Percentiles rank a stretch among this genome's conserved stretches.
Conservation (phyloP, 2,329 filamentous ascomycete genomes). For the Lachnellula suecica region DNA sequence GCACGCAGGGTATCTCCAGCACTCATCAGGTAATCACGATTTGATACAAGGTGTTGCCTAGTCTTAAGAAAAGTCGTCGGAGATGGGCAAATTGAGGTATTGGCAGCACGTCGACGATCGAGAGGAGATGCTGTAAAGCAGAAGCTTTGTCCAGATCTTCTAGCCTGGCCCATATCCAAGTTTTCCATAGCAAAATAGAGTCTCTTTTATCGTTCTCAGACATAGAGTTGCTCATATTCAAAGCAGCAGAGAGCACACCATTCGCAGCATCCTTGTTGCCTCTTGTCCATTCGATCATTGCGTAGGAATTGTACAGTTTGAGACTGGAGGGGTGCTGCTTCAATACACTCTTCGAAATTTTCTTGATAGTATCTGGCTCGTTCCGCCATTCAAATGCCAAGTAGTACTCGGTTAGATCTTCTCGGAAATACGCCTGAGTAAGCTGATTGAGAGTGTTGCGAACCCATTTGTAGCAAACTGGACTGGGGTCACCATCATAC, state of each 20-base stretch:
- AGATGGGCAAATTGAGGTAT: constrained; percentile 26
- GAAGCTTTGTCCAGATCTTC: constrained; percentile 22
- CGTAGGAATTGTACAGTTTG: constrained; percentile 76
- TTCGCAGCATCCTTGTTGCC: constrained; percentile 57
- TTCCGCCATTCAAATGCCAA: constrained; percentile 64
- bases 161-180: constrained; percentile 29
- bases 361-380: constrained; percentile 58
- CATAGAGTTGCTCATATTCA: constrained; percentile 53
- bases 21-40: constrained; percentile 56
- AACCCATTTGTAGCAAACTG: constrained; percentile 42
- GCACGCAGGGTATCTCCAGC: constrained; percentile 48
- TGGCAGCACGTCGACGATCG: constrained; percentile 36
- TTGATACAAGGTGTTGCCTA: constrained; percentile 51
- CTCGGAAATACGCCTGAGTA: constrained; percentile 42
- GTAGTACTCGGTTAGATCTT: constrained; percentile 64
- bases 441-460: constrained; percentile 58
- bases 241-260: constrained; percentile 66
- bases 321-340: constrained; percentile 64
- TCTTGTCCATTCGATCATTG: constrained; percentile 64
- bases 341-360: constrained; percentile 71
- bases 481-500: constrained; percentile 18
- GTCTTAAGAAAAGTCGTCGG: constrained; percentile 47
- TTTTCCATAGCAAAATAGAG: constrained; percentile 29
- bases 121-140: constrained; percentile 39
- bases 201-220: constrained; percentile 33